Conservation (phyloP, 192 early-diverging fungal genomes). For the Dissophora ornata region DNA sequence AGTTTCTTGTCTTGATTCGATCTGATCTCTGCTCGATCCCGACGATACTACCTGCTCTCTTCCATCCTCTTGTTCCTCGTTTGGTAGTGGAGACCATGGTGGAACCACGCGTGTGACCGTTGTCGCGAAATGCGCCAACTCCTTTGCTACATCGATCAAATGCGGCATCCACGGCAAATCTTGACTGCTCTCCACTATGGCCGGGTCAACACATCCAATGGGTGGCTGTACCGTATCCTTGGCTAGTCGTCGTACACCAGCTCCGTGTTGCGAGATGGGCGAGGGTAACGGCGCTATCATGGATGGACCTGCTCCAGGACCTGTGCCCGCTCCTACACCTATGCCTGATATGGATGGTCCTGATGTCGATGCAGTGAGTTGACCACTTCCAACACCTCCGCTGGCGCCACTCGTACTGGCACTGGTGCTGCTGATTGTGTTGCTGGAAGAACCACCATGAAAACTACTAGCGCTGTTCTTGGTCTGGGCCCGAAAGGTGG, state of each 20-base stretch:
- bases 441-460: background rate
- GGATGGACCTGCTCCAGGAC: too few relatives aligned
- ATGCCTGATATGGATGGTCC: too few relatives aligned
- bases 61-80: background rate
- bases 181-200: constrained; percentile 15
- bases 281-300: constrained; percentile 25
- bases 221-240: constrained; percentile 8
- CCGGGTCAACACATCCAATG: constrained; percentile 10
- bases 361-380: too few relatives aligned
- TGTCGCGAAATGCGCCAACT: constrained; percentile 40
- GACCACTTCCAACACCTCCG: background rate
- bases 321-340: too few relatives aligned
- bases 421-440: too few relatives aligned
- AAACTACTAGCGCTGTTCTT: constrained; percentile 8
- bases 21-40: too few relatives aligned
- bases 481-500: constrained; percentile 15
- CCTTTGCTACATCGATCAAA: constrained; percentile 44
- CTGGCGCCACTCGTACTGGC: too few relatives aligned
- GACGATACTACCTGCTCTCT: background rate
- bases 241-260: background rate
- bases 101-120: constrained; percentile 27
- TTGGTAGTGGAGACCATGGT: background rate
- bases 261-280: constrained; percentile 8
- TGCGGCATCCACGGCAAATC: constrained; percentile 43
- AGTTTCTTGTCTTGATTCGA: background rate